Base-by-base conservation (phyloP, 305 asterid species). In the Fraxinus greggii region DNA sequence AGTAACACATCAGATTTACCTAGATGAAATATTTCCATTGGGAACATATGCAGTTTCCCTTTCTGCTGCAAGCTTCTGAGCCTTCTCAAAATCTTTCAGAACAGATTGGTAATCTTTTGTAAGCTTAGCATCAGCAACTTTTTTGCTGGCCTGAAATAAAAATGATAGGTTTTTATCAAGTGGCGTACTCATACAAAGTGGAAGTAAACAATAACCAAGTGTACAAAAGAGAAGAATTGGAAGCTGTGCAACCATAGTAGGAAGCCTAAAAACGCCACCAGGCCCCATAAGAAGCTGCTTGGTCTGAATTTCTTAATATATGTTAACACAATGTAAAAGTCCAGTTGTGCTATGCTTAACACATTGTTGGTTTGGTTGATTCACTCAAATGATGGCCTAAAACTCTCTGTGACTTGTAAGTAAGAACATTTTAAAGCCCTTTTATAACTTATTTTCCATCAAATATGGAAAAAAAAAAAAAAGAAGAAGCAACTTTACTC, bases 71-170 rank as follows among this genome's bases (percentile, higher is more conserved):
- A 91, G 89, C 79, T 83, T 85, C 85, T 92, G 94, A 75, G 91
- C 91, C 86, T 91, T 92, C 76, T 92, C 91, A 83, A 89, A 92
- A 56, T 91, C 95, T 85, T 88, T 92, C 82, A 92, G 83, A 21
- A 91, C 90, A 67, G 89, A 80, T 84, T 91, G 90, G 78, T 90
- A 92, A 79, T 91, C 95, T 89, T 87, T 91, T 56, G 95, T 88
- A 83, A 92, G 93, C 86, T 92, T 92, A 59, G 91, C 92, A 86
- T 91, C 93, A 17, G 92, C 83, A n/a, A 91, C 81, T 81, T 89
- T 91, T 88, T 89, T 89, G 84, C 85, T 82, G 51, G 91, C 92
- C 97, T 92, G 87, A 74, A 76, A 72, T 79, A 0, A 76, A 73
- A 75, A 19, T 35, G 29, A 72, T 56, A 56, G 28, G 74, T 82